These are phyloP conservation scores for Sarcodon sp. DNA, from an alignment of 768 basidiomycete species.

Conservation along the genomic window DNA sequence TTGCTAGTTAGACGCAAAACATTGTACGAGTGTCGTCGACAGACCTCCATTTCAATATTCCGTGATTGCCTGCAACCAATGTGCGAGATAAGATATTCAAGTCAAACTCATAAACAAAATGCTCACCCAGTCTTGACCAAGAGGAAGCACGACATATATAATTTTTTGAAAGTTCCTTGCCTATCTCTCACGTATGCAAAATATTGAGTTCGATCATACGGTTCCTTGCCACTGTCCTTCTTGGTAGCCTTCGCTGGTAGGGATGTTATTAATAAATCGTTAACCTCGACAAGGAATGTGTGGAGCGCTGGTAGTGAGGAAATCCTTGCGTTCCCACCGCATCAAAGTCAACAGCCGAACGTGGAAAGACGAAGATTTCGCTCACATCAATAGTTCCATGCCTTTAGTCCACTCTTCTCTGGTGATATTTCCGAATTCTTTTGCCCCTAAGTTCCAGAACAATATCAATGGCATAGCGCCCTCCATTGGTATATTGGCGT, in stretches of 20 bases:
- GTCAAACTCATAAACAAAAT: background rate
- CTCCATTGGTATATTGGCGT: constrained; percentile 62
- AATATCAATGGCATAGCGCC: constrained; percentile 60
- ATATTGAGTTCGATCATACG: constrained; percentile 45
- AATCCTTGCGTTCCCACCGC: constrained; percentile 21
- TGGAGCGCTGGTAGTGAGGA: constrained; percentile 36
- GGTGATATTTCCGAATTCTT: constrained; percentile 63
- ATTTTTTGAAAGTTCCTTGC: constrained; percentile 40
- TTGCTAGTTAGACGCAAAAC: background rate
- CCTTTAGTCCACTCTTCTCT: constrained; percentile 61
- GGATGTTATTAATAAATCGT: constrained; percentile 41
- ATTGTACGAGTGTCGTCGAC: constrained; percentile 2
- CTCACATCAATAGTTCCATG: constrained; percentile 31
- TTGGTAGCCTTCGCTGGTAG: constrained; percentile 27
- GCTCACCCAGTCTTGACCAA: constrained; percentile 65
- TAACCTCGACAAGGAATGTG: constrained; percentile 43
- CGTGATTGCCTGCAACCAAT: constrained; percentile 37
- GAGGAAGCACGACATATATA: constrained; percentile 62
- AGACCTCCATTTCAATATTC: constrained; percentile 76
- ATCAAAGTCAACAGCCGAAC: constrained; percentile 1
- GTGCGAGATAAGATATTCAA: background rate
- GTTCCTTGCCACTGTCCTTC: constrained; percentile 21
- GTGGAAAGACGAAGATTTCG: constrained; percentile 2
- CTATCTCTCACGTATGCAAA: constrained; percentile 33
- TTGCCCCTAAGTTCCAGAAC: constrained; percentile 60